Evolutionary conservation across 768 basidiomycete genomes (phyloP), one percentile per base, ranked within the genome.

Genomic region (Royoungia palumana): DNA sequence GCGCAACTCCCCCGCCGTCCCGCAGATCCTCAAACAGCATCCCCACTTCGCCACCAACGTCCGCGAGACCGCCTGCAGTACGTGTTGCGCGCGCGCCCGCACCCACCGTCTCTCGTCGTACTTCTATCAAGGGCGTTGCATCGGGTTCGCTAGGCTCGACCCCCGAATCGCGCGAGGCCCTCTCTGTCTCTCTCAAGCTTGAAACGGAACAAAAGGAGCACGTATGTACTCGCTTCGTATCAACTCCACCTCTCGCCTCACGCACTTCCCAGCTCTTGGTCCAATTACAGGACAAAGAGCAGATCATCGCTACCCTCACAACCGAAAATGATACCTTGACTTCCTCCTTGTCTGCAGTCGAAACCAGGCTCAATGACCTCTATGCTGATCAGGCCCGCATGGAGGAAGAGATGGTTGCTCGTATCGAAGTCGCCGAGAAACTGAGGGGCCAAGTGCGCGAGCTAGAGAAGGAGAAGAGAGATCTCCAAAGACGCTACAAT

Each of bases 401-500:
- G 71, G 92, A 94, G 66, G 76, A 82, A 51, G 89, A 94, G 58
- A 71, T 94, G 67, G 82, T 83, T 21, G 83, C 88, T 30, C 82
- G 87, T 40, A 83, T 90, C 56, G 89, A 93, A 57, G 82, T 93
- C 32, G 72, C 82, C 32, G 90, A 93, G 52, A 93, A 92, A 66
- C 75, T 94, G 44, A 74, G 92, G 50, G 67, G 75, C 16, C 88
- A 94, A 67, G 78, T 91, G 35, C 84, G 86, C 54, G 91, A 93
- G 50, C 69, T 94, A 17, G 93, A 94, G 71, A 90, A 83, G 68
- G 92, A 94, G 69, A 92, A 89, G 68, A 73, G 89, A 50, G 92
- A 94, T 53, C 36, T 85, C 22, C 83, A 84, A 49, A 81, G 89
- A 54, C 77, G 91, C 55, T 94, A 94, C 64, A 88, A 89, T 45